Evolutionary conservation across 2,329 filamentous ascomycete genomes (phyloP).

Genomic region (Trichoderma simmonsii): DNA sequence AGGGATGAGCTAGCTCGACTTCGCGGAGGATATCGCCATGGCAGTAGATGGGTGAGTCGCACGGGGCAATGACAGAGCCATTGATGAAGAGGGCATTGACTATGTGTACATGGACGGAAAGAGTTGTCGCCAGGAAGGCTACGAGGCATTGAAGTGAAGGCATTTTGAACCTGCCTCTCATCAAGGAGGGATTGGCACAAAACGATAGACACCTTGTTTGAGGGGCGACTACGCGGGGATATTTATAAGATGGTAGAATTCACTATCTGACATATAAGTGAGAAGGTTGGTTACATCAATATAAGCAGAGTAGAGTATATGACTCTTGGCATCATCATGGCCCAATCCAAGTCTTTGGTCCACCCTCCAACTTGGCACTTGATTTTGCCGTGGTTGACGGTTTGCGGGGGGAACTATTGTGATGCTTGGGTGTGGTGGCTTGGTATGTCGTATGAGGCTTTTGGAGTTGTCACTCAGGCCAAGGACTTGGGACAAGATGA

Average conservation of each 20-base stretch:
- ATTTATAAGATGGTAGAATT: neutral
- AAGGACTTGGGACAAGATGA: neutral
- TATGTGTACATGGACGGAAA: constrained; percentile 13
- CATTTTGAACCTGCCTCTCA: neutral
- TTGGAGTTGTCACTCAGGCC: neutral
- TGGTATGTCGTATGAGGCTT: constrained; percentile 8
- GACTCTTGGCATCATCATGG: neutral
- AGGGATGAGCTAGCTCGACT: constrained; percentile 61
- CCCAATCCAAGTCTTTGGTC: neutral
- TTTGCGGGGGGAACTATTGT: neutral
- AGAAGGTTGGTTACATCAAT: neutral
- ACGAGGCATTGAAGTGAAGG: neutral
- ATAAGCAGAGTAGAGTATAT: neutral
- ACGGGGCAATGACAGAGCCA: constrained; percentile 59
- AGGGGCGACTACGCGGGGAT: too few relatives aligned
- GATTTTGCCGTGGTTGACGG: neutral
- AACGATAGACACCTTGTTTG: too few relatives aligned
- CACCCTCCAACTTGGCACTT: neutral
- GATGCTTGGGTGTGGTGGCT: neutral
- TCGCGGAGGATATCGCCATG: constrained; percentile 60
- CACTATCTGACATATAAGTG: neutral
- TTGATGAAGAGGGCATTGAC: constrained; percentile 54
- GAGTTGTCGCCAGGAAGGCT: neutral
- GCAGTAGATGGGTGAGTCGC: constrained; percentile 66
- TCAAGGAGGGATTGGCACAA: neutral